Evolutionary conservation across 2,329 filamentous ascomycete species (phyloP).

Genomic region (Colletotrichum nymphaeae): DNA sequence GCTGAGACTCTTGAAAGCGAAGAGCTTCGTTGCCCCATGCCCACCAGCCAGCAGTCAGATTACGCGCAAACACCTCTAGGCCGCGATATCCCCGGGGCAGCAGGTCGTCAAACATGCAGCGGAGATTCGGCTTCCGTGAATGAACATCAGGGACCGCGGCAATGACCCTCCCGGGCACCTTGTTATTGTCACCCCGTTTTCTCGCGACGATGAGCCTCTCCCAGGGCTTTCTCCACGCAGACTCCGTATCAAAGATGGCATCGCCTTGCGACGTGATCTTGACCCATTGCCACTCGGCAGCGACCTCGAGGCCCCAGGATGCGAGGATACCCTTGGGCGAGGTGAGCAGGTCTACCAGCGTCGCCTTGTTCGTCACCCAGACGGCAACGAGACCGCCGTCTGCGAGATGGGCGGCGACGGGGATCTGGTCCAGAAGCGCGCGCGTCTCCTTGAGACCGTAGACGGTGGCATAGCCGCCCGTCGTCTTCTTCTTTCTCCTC

Average conservation of each 20-base stretch:
- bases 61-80: conserved; percentile 82
- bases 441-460: conserved; percentile 58
- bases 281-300: conserved; percentile 83
- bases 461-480: conserved; percentile 60
- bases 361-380: conserved; percentile 82
- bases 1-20: conserved; percentile 71
- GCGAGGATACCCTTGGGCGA: conserved; percentile 69
- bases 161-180: conserved; percentile 64
- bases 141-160: conserved; percentile 80
- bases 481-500: conserved; percentile 70
- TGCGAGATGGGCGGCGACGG: conserved; percentile 66
- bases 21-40: conserved; percentile 81
- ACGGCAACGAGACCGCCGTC: conserved; percentile 71
- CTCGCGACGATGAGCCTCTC: conserved; percentile 76
- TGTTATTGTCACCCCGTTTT: conserved; percentile 47
- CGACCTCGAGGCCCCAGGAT: conserved; percentile 72
- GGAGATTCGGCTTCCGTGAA: conserved; percentile 81
- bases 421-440: conserved; percentile 63
- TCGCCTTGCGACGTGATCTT: conserved; percentile 76
- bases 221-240: conserved; percentile 79
- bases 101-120: conserved; percentile 67
- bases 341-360: conserved; percentile 66
- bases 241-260: conserved; percentile 70
- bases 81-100: conserved; percentile 64
- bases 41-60: conserved; percentile 81